Conservation (phyloP, 495 filamentous ascomycete species). For the Sordaria brevicollis region DNA sequence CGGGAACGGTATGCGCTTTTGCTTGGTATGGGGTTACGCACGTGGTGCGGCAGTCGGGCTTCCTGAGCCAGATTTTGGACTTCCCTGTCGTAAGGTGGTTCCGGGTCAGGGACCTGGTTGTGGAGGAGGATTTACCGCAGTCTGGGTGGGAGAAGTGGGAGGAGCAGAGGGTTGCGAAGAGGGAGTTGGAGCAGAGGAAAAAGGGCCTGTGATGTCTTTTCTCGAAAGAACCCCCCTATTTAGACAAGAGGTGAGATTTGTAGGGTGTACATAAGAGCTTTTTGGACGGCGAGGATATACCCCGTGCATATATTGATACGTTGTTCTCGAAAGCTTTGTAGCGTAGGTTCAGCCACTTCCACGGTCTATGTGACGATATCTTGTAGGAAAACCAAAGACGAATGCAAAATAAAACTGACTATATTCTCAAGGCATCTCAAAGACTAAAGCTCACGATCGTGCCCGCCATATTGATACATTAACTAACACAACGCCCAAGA, state of each 20-base stretch:
- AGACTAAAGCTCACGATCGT: background rate
- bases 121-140: constrained; percentile 83
- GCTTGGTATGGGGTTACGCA: constrained; percentile 70
- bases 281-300: background rate
- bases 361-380: background rate
- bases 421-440: background rate
- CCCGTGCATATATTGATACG: background rate
- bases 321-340: background rate
- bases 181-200: background rate
- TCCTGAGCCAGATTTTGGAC: constrained; percentile 64
- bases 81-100: constrained; percentile 51
- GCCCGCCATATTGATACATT: background rate
- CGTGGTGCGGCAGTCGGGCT: constrained; percentile 45
- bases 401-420: background rate
- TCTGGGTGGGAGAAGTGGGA: constrained; percentile 93
- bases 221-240: background rate
- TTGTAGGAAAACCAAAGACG: background rate
- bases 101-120: constrained; percentile 70
- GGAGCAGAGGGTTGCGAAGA: constrained; percentile 9
- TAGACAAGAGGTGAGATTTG: background rate
- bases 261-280: background rate
- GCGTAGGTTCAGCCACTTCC: no score
- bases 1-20: constrained; percentile 60
- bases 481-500: background rate
- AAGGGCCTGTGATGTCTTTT: background rate